Conservation (phyloP, 331 rosid species). For the Prunus yedoensis region DNA sequence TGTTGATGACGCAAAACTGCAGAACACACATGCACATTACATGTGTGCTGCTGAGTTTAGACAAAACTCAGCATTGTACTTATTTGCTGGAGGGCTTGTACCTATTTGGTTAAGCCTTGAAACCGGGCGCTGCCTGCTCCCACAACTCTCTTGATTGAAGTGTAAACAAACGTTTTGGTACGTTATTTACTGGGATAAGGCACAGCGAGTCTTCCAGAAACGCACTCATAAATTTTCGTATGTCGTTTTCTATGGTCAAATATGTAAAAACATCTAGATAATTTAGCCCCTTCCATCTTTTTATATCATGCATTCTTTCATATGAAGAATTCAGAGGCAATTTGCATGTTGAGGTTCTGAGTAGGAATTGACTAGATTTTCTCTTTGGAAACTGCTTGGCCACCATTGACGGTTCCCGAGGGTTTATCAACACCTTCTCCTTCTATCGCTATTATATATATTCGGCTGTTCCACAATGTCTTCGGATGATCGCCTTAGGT, state of each 20-base stretch:
- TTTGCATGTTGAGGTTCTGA: not conserved
- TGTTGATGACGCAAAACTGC: too few relatives aligned
- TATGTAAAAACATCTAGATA: not conserved
- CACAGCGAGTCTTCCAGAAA: not conserved
- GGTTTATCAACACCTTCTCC: not conserved
- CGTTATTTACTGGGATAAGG: not conserved
- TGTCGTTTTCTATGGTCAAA: not conserved
- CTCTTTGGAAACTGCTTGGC: not conserved
- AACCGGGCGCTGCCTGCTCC: not conserved
- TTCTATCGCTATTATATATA: not conserved
- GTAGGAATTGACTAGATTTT: not conserved
- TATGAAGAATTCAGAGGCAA: constrained; percentile 3
- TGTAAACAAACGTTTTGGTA: not conserved
- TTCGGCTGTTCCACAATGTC: not conserved
- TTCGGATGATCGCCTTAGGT: not conserved
- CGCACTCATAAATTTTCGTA: not conserved
- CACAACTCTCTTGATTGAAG: not conserved
- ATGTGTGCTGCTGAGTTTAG: not conserved
- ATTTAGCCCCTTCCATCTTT: not conserved
- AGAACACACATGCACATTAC: too few relatives aligned
- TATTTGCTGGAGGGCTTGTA: too few relatives aligned
- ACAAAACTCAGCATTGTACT: too few relatives aligned
- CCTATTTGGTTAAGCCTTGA: not conserved
- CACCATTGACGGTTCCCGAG: not conserved
- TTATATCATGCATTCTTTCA: not conserved